Base-by-base conservation (phyloP, 495 filamentous ascomycete species). In the Podospora australis region DNA sequence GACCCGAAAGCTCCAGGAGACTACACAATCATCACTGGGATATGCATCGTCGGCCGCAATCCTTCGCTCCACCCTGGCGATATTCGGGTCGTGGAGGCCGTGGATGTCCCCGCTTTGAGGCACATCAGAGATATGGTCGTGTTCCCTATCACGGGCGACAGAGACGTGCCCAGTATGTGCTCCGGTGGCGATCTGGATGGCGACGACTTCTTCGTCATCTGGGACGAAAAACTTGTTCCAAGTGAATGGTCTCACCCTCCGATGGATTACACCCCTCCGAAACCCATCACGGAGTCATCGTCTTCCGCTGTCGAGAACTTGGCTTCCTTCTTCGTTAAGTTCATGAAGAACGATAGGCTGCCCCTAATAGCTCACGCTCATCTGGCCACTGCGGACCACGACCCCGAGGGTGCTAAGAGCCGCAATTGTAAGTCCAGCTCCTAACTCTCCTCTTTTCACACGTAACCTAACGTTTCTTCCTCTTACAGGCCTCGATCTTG, bases 151-250 rank as follows among this genome's bases (percentile, higher is more conserved):
- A 83, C 73, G 0, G 92, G 92, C 0, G 90, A 97, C 63, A 74
- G 84, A 30, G 88, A 90, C 53, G 65, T 99, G 21, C 77, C 89
- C 6, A 87, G 83, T 50, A 97, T 97, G 92, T 92, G 90, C 53
- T 95, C 92, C 5, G 92, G 92, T 2, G 94, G 92, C 4, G 92
- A 99, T 62, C 71, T 99, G 2, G 92, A 99, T 65, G 92, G 92
- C 0, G 92, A 99, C 55, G 94, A 97, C 60, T 99, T 86, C 59
- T 77, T 96, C 20, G 84, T 97, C 16, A 86, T 96, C 28, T 99
- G 92, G 92, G 90, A 99, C 55, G 57, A 72, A 26, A 78, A 83
- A 36, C 71, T 99, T 4, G 63, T 90, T 21, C 90, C 89, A 2
- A 35, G 46, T 0, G 69, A 84, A 39, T 87, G 81, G 78, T 84